Evolutionary conservation across 805 yeast genomes (phyloP).

Genomic region (Lachancea sp.): DNA sequence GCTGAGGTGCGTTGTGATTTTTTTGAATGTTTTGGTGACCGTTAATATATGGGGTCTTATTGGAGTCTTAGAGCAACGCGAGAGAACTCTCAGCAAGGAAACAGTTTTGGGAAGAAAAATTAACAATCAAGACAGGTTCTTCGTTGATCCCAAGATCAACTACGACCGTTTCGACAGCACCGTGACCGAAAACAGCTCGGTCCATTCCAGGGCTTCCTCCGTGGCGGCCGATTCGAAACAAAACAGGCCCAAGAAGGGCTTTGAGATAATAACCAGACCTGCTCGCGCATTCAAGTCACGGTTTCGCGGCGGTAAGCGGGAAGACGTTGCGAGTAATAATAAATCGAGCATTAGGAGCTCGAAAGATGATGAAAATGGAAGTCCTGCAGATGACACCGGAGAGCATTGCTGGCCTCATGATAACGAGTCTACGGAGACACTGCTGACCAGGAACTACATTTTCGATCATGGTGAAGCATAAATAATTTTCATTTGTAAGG

Average conservation of each 20-base stretch:
- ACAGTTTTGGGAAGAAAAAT: conserved; percentile 31
- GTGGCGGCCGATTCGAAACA: not conserved
- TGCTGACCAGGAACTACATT: conserved; percentile 28
- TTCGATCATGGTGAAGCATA: conserved; percentile 16
- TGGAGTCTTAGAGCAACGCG: conserved; percentile 26
- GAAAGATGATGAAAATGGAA: not conserved
- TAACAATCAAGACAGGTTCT: conserved; percentile 24
- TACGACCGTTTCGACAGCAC: conserved; percentile 9
- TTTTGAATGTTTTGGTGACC: conserved; percentile 24
- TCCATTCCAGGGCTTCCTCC: not conserved
- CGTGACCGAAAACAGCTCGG: not conserved
- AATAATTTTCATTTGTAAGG: not conserved
- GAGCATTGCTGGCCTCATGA: conserved; percentile 2
- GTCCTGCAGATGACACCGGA: not conserved
- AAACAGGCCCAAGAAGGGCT: not conserved
- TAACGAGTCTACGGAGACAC: conserved; percentile 26
- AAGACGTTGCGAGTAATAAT: not conserved
- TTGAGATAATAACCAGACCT: not conserved
- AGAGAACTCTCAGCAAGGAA: conserved; percentile 20
- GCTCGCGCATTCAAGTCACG: conserved; percentile 1
- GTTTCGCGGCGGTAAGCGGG: not conserved
- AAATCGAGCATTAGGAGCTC: not conserved
- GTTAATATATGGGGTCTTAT: conserved; percentile 32
- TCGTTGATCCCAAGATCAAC: conserved; percentile 22
- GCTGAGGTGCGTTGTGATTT: conserved; percentile 20